Evolutionary conservation across 345 rosid species (phyloP).

Genomic region (Murraya koenigii): DNA sequence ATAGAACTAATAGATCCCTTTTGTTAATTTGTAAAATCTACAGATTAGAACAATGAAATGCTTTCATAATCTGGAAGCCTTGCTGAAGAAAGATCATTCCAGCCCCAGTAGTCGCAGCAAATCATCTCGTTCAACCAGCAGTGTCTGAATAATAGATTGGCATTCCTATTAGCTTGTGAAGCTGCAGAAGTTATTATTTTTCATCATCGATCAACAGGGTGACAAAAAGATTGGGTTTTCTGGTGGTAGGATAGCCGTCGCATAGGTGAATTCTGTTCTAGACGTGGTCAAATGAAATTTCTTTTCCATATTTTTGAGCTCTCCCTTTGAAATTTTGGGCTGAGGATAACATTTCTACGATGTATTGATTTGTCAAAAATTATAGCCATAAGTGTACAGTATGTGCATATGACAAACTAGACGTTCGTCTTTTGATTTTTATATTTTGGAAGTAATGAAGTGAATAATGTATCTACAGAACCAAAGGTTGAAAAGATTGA

Average conservation of each 20-base stretch:
- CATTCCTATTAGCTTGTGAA: constrained; percentile 2
- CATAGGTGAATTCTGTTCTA: background rate
- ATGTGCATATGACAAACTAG: background rate
- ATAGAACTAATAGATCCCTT: constrained; percentile 6
- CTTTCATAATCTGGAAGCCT: constrained; percentile 63
- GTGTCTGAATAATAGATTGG: constrained; percentile 16
- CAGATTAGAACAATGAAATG: constrained; percentile 77
- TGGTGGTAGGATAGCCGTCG: background rate
- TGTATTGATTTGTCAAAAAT: background rate
- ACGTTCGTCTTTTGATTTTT: background rate
- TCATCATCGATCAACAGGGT: background rate
- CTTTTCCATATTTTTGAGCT: background rate
- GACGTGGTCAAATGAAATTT: background rate
- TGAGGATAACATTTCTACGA: background rate
- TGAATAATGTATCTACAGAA: too few relatives aligned
- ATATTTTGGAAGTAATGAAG: background rate
- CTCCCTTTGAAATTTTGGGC: constrained; percentile 18
- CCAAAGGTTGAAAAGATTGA: too few relatives aligned
- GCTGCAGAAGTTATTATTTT: constrained; percentile 10
- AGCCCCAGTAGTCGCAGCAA: constrained; percentile 42
- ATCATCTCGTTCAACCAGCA: constrained; percentile 58
- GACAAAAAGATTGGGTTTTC: background rate
- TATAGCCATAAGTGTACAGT: constrained; percentile 9
- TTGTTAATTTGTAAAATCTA: constrained; percentile 2
- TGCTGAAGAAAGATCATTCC: constrained; percentile 61